Evolutionary conservation across 768 basidiomycete species (phyloP).

Genomic region (Russula compacta): DNA sequence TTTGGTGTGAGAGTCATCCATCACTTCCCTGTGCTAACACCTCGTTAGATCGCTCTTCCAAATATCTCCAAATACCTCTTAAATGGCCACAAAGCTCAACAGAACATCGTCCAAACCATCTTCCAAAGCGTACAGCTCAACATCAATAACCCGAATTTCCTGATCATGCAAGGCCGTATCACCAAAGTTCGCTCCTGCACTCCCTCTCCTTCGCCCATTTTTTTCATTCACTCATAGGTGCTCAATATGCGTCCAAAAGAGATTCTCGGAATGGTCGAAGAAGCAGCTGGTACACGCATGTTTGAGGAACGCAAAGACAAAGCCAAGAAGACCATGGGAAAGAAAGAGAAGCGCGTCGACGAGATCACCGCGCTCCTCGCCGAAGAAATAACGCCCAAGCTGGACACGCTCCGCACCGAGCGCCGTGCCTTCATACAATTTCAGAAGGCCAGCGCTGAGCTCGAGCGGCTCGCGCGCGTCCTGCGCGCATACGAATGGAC

Average conservation of each 20-base stretch:
- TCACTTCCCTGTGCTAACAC: not conserved
- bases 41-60: constrained; percentile 74
- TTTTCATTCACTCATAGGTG: constrained; percentile 37
- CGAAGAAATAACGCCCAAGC: constrained; percentile 92
- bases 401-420: constrained; percentile 82
- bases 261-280: constrained; percentile 97
- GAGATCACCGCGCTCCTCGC: constrained; percentile 72
- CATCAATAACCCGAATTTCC: constrained; percentile 99
- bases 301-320: constrained; percentile 98
- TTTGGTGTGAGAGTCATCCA: not conserved
- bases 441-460: constrained; percentile 81
- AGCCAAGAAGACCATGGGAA: constrained; percentile 89
- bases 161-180: constrained; percentile 99
- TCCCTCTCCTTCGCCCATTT: not conserved
- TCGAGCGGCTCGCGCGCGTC: constrained; percentile 75
- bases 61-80: constrained; percentile 91
- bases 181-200: constrained; percentile 61
- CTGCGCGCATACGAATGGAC: constrained; percentile 88
- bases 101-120: constrained; percentile 76
- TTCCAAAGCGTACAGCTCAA: constrained; percentile 98
- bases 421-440: constrained; percentile 84
- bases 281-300: constrained; percentile 97
- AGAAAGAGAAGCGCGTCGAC: constrained; percentile 93
- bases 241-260: constrained; percentile 98
- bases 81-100: constrained; percentile 89